Conservation (phyloP, 2,329 filamentous ascomycete species). For the Sclerotinia spermophila region DNA sequence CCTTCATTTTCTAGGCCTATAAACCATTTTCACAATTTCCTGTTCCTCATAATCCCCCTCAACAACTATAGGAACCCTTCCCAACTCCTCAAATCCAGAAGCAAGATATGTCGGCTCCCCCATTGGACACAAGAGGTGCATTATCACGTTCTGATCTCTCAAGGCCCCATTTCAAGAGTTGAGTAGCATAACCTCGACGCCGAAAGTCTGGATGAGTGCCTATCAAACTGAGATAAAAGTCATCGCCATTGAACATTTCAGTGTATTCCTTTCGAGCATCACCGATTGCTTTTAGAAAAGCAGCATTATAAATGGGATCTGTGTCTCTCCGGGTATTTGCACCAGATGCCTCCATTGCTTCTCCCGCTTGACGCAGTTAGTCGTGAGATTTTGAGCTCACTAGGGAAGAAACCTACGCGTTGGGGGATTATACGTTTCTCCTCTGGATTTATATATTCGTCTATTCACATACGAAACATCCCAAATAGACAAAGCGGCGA, state of each 20-base stretch:
- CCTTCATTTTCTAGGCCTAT: neutral
- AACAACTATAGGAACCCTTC: neutral
- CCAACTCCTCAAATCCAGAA: neutral
- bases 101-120: neutral
- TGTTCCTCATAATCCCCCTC: neutral
- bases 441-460: neutral
- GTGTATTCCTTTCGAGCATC: neutral
- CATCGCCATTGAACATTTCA: neutral
- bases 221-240: neutral
- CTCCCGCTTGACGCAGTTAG: neutral
- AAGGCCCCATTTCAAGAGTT: slow-evolving; percentile 8
- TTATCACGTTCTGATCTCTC: slow-evolving; percentile 9
- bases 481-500: slow-evolving; percentile 5
- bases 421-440: neutral
- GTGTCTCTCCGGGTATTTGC: neutral
- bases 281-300: neutral
- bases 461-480: slow-evolving; percentile 3
- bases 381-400: neutral
- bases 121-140: neutral
- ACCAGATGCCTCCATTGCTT: neutral
- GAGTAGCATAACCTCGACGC: neutral
- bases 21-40: neutral
- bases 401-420: neutral
- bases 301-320: neutral
- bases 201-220: slow-evolving; percentile 5